phyloP scores from a whole-genome alignment of 345 rosid genomes.

The Moringa oleifera region DNA sequence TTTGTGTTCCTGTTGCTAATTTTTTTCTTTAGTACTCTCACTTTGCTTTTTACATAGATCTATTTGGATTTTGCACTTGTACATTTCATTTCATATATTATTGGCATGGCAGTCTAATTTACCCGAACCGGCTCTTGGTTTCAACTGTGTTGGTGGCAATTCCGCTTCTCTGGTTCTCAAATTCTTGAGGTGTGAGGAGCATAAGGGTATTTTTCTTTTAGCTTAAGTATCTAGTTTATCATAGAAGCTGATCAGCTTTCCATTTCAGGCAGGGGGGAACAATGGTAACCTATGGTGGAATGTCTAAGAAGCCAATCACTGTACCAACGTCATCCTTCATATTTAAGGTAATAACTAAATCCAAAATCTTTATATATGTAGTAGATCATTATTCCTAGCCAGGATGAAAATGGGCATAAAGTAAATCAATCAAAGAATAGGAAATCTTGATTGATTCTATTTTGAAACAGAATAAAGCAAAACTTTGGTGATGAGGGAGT shows the following conservation, averaged over 20 bases:
- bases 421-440: too few relatives aligned
- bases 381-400: too few relatives aligned
- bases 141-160: constrained; percentile 91
- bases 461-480: too few relatives aligned
- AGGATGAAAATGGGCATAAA: too few relatives aligned
- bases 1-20: not conserved
- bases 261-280: constrained; percentile 66
- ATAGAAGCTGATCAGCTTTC: constrained; percentile 11
- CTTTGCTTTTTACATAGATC: not conserved
- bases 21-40: not conserved
- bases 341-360: constrained; percentile 43
- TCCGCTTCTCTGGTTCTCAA: constrained; percentile 75
- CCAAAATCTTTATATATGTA: too few relatives aligned
- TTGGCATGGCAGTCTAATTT: constrained; percentile 37
- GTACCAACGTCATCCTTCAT: constrained; percentile 78
- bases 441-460: too few relatives aligned
- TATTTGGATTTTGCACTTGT: not conserved
- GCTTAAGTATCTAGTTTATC: not conserved
- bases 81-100: not conserved
- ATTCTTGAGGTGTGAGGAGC: constrained; percentile 50
- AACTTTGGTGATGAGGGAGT: too few relatives aligned
- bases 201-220: too few relatives aligned
- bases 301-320: constrained; percentile 84
- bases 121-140: constrained; percentile 73
- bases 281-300: constrained; percentile 93